Evolutionary conservation across 2,329 filamentous ascomycete genomes (phyloP).

Genomic region (Fusarium multiceps): DNA sequence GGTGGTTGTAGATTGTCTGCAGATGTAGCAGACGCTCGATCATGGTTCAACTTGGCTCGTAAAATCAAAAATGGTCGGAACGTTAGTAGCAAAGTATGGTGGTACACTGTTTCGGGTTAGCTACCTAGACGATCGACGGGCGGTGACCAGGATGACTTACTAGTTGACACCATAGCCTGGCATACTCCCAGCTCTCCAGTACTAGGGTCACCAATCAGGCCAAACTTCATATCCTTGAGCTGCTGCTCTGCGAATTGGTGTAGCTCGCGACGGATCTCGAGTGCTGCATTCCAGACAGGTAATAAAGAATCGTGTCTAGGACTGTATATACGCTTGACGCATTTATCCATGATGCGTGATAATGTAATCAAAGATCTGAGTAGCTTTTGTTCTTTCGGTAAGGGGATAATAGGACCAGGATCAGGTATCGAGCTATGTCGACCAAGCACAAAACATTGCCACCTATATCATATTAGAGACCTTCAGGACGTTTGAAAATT

Average conservation of each 20-base stretch:
- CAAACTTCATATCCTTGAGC: conserved; percentile 47
- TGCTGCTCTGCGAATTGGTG: conserved; percentile 47
- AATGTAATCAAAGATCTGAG: conserved; percentile 51
- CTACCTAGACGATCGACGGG: background rate
- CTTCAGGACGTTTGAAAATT: background rate
- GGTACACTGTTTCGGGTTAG: conserved; percentile 52
- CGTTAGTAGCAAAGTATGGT: conserved; percentile 55
- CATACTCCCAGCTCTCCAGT: conserved; percentile 53
- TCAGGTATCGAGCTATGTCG: conserved; percentile 55
- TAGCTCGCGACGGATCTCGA: conserved; percentile 47
- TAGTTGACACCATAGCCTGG: conserved; percentile 54
- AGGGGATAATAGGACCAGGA: conserved; percentile 51
- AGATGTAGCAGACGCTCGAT: conserved; percentile 34
- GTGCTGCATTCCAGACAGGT: conserved; percentile 49
- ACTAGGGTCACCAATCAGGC: conserved; percentile 52
- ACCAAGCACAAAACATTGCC: conserved; percentile 57
- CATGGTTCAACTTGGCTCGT: conserved; percentile 54
- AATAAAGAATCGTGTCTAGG: conserved; percentile 53
- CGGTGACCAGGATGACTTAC: conserved; percentile 44
- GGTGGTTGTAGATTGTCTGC: conserved; percentile 31
- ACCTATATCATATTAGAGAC: conserved; percentile 44
- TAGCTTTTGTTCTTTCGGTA: conserved; percentile 53
- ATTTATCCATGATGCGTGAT: conserved; percentile 54
- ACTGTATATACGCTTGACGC: conserved; percentile 55
- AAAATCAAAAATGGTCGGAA: conserved; percentile 59